Base-by-base conservation (phyloP, 345 rosid genomes). In the Rhodamnia argentea region DNA sequence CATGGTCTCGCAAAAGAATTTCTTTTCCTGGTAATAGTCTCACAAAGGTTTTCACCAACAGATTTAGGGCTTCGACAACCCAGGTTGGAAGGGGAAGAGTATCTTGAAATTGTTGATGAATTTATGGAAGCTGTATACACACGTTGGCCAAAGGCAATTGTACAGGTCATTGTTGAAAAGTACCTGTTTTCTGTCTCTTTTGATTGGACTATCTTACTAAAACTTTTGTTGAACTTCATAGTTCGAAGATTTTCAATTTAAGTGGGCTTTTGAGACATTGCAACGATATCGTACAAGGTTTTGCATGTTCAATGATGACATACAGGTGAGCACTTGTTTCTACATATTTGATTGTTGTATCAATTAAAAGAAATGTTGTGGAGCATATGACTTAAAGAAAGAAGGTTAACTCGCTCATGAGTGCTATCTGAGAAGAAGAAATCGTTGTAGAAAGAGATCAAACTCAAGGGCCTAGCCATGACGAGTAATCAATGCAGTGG, bases 191-290 rank as follows among this genome's bases (percentile, higher is more conserved):
- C 24, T 83, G 87, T 59, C 85, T n/a, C 87, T 86, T 84, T 76
- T 64, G 58, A 44, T 75, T 53, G 47, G 86, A 59, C 7, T 70
- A 74, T 83, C 82, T 82, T 83, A 76, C 56, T 82, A 40, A 90
- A 84, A 92, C 91, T 83, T 53, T 56, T 89, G 87, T 83, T 88
- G 89, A 32, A 85, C 88, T 56, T 87, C 40, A 76, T 93, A 97
- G 99, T 97, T 97, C 27, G 99, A 97, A 91, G 98, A 97, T 92
- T 97, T 97, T 87, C 99, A 97, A 92, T 93, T 96, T 89, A 97
- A 96, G 92, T 97, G 99, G 99, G 99, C 99, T 29, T 97, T 96
- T 88, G 98, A 94, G 91, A 97, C 99, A 58, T 89, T 96, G 90
- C 89, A 95, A 86, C 94, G 99, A 85, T 97, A 97, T 88, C 94